Conservation (phyloP, 495 filamentous ascomycete genomes). For the Cairneyella variabilis region DNA sequence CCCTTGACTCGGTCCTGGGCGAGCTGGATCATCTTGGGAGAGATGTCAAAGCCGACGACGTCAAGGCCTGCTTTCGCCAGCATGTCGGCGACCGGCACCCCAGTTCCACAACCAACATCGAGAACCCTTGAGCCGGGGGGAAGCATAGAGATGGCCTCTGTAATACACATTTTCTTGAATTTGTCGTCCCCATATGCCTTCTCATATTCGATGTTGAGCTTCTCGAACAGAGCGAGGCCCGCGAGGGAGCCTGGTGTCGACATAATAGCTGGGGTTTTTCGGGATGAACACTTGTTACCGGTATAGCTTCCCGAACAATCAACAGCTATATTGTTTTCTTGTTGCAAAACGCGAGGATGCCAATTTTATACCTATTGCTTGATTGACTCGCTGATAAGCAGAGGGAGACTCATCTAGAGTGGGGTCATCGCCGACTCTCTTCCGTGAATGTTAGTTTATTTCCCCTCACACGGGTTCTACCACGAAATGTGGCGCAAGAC, state of each 20-base stretch:
- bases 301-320: no score
- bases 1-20: background rate
- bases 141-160: background rate
- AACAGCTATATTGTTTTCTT: no score
- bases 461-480: no score
- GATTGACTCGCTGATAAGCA: no score
- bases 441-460: no score
- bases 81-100: conserved; percentile 31
- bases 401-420: no score
- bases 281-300: background rate
- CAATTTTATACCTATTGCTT: no score
- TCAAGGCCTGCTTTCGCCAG: conserved; percentile 30
- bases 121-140: conserved; percentile 19
- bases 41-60: conserved; percentile 35
- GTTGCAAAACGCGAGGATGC: background rate
- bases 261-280: background rate
- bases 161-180: conserved; percentile 1
- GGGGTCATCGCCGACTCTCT: no score
- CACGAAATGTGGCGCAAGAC: no score
- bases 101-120: conserved; percentile 39
- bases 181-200: conserved; percentile 1
- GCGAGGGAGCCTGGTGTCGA: conserved; percentile 1
- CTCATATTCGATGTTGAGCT: conserved; percentile 1
- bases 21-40: conserved; percentile 1
- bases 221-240: background rate